phyloP scores from a whole-genome alignment of 257 asterid genomes.

The Rehmannia glutinosa region DNA sequence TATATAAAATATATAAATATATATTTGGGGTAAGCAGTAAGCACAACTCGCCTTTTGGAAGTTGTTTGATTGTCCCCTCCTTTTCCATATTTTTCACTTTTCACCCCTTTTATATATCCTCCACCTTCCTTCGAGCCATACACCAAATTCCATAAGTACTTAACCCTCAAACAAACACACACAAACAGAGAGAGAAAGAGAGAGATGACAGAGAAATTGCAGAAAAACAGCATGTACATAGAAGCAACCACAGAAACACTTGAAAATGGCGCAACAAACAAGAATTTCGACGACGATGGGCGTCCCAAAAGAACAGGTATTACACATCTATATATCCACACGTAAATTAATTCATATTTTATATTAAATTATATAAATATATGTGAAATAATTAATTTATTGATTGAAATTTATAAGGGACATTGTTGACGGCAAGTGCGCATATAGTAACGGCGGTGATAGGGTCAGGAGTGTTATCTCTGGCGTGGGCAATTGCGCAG shows the following conservation, averaged over 20 bases:
- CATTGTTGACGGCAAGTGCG: background rate
- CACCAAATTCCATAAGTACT: background rate
- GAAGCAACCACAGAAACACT: slow-evolving; percentile 23
- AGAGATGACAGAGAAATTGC: slow-evolving; percentile 35
- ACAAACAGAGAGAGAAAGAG: no score
- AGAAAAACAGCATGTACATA: slow-evolving; percentile 32
- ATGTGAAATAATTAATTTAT: no score
- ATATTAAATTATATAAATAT: no score
- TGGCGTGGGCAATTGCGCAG: background rate
- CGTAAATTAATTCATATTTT: no score
- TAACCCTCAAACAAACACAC: background rate
- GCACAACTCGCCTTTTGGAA: background rate
- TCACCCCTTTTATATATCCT: no score
- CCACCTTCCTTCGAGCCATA: no score
- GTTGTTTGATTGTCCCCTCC: background rate
- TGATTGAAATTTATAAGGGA: no score
- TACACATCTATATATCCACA: no score
- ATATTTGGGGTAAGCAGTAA: no score
- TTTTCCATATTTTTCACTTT: background rate
- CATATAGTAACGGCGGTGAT: background rate
- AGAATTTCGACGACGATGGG: slow-evolving; percentile 67
- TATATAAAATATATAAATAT: no score
- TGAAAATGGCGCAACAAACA: slow-evolving; percentile 26
- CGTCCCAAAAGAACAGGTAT: slow-evolving; percentile 38
- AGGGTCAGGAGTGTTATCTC: background rate